Conservation (phyloP, 148 eudicot genomes). For the Nepenthes gracilis region DNA sequence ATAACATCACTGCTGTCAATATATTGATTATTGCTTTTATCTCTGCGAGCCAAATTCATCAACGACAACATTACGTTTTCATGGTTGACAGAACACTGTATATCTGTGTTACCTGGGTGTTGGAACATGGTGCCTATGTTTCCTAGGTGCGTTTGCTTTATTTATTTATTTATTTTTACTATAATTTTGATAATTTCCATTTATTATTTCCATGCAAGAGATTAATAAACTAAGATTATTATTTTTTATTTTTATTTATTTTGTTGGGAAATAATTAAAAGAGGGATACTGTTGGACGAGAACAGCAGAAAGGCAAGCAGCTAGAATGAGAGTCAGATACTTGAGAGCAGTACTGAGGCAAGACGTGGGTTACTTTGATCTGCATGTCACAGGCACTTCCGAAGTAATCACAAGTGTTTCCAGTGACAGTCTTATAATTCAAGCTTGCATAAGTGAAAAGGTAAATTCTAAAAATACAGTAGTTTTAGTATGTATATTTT, state of each 20-base stretch:
- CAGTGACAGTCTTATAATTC: constrained; percentile 22
- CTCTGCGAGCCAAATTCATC: too few species aligned
- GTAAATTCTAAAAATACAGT: constrained; percentile 1
- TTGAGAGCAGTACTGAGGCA: constrained; percentile 28
- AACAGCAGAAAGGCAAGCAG: constrained; percentile 33
- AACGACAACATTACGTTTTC: background rate
- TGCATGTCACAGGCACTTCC: constrained; percentile 16
- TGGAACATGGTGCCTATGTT: constrained; percentile 1
- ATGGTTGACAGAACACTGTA: background rate
- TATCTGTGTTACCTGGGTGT: background rate
- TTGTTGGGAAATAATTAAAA: background rate
- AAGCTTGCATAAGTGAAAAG: constrained; percentile 30
- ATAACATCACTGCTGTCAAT: background rate
- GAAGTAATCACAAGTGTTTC: constrained; percentile 27
- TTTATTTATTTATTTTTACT: background rate
- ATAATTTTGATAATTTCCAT: background rate
- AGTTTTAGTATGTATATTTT: too few species aligned
- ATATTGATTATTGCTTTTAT: background rate
- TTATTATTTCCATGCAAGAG: background rate
- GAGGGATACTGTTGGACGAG: constrained; percentile 37
- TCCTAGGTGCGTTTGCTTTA: background rate
- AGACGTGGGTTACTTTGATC: constrained; percentile 27
- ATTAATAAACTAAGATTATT: background rate
- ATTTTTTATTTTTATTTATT: background rate
- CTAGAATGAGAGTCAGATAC: constrained; percentile 16